A percentile compares a stretch with the other conserved stretches of the same genome.
phyloP scores from a whole-genome alignment of 805 yeast genomes.

The Kodamaea kakaduensis region DNA sequence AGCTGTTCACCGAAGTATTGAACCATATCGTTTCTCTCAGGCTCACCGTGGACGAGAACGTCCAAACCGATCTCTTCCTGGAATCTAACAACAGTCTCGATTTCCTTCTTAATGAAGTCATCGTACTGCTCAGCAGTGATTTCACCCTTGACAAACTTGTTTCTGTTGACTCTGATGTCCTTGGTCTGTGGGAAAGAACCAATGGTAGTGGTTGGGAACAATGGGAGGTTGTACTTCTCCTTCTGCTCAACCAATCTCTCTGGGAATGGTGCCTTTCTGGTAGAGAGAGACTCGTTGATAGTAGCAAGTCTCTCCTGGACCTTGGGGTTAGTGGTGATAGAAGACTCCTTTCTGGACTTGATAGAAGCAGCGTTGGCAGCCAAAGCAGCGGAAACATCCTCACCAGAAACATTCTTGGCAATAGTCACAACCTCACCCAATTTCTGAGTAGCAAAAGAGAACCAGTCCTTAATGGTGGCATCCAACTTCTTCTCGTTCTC shows the following conservation, averaged over 20 bases:
- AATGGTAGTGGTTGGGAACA: slow-evolving; percentile 99
- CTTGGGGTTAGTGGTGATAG: slow-evolving; percentile 85
- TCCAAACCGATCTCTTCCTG: slow-evolving; percentile 99
- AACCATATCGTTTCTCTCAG: slow-evolving; percentile 99
- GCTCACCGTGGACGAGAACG: slow-evolving; percentile 99
- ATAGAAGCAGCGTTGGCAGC: slow-evolving; percentile 85
- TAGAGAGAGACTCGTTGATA: slow-evolving; percentile 68
- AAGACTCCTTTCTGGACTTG: slow-evolving; percentile 79
- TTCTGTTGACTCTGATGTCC: slow-evolving; percentile 98
- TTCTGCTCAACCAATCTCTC: slow-evolving; percentile 85
- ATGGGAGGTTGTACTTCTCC: slow-evolving; percentile 84
- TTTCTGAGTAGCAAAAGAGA: slow-evolving; percentile 98
- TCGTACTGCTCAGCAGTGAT: slow-evolving; percentile 94
- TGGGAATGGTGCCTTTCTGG: slow-evolving; percentile 85
- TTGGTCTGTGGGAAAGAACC: slow-evolving; percentile 99
- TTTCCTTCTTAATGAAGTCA: slow-evolving; percentile 93
- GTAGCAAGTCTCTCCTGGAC: slow-evolving; percentile 84
- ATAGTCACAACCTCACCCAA: slow-evolving; percentile 84
- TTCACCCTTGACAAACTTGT: slow-evolving; percentile 96
- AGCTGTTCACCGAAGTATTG: slow-evolving; percentile 99
- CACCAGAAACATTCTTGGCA: slow-evolving; percentile 83
- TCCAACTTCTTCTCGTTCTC: slow-evolving; percentile 87
- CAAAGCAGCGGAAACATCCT: slow-evolving; percentile 70
- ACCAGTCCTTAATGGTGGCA: slow-evolving; percentile 92
- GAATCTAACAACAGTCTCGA: slow-evolving; percentile 93